These are phyloP conservation scores for Chiua virens DNA, from an alignment of 768 basidiomycete genomes.

Conservation along the genomic window DNA sequence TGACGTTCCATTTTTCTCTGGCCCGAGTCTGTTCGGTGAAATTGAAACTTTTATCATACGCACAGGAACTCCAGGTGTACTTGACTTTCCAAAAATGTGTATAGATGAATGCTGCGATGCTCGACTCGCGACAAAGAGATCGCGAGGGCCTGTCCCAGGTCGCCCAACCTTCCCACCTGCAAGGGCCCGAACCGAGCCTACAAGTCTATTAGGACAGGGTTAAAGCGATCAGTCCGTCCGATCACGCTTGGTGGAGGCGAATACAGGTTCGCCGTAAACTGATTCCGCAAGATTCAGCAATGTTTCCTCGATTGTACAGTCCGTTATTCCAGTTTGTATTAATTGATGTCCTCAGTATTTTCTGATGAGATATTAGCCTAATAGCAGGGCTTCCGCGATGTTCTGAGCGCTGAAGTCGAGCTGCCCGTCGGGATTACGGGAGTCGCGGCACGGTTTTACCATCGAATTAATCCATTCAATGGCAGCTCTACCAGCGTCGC, in stretches of 20 bases:
- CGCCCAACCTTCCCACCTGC: conserved; percentile 12
- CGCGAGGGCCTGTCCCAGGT: conserved; percentile 21
- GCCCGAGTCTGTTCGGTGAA: too few species aligned
- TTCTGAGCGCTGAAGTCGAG: too few species aligned
- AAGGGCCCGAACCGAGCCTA: not conserved
- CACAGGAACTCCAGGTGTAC: conserved; percentile 65
- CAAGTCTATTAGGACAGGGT: conserved; percentile 11
- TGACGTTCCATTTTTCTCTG: not conserved
- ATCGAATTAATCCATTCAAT: too few species aligned
- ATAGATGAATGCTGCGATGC: conserved; percentile 48
- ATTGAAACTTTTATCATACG: not conserved
- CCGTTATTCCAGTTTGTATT: not conserved
- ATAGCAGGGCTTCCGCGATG: too few species aligned
- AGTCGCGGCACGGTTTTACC: too few species aligned
- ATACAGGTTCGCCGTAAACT: conserved; percentile 25
- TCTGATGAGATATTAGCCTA: conserved; percentile 1
- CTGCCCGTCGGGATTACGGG: too few species aligned
- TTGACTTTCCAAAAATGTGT: conserved; percentile 52
- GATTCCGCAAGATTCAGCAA: not conserved
- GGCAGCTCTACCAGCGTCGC: too few species aligned
- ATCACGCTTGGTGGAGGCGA: conserved; percentile 17
- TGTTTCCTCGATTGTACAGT: not conserved
- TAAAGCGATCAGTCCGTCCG: not conserved
- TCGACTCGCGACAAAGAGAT: conserved; percentile 57
- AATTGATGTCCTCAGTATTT: not conserved